These are phyloP conservation scores for Nemophila menziesii DNA, from an alignment of 257 asterid genomes.

Conservation along the genomic window DNA sequence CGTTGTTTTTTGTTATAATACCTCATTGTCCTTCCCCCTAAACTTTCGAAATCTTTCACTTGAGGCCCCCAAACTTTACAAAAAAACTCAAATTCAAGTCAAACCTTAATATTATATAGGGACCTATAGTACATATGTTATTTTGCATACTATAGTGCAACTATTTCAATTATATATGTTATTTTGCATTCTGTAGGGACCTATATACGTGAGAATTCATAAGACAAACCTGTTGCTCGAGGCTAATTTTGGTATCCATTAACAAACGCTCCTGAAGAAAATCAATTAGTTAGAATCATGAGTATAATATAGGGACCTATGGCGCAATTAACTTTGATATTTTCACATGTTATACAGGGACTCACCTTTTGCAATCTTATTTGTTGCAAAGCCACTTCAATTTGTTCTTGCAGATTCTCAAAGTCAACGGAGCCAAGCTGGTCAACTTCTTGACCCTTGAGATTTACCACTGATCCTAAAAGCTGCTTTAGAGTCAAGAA, in stretches of 20 bases:
- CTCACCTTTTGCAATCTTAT: conserved; percentile 39
- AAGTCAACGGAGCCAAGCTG: conserved; percentile 31
- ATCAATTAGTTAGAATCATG: neutral
- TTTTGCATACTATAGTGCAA: too few relatives aligned
- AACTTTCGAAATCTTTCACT: too few relatives aligned
- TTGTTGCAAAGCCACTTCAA: conserved; percentile 34
- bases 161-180: too few relatives aligned
- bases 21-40: too few relatives aligned
- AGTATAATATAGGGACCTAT: too few relatives aligned
- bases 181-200: too few relatives aligned
- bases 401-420: conserved; percentile 33
- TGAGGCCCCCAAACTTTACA: too few relatives aligned
- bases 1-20: too few relatives aligned
- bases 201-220: conserved; percentile 1
- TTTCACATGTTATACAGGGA: neutral
- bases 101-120: too few relatives aligned
- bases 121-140: too few relatives aligned
- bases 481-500: conserved; percentile 28
- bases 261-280: conserved; percentile 31
- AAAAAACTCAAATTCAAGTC: too few relatives aligned
- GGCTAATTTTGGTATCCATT: conserved; percentile 29
- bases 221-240: conserved; percentile 36
- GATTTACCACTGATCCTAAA: conserved; percentile 32
- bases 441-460: conserved; percentile 24
- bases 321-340: neutral